Evolutionary conservation across 108 stramenopile species (phyloP).

Genomic region (Cyclotella choctawhatcheeana): DNA sequence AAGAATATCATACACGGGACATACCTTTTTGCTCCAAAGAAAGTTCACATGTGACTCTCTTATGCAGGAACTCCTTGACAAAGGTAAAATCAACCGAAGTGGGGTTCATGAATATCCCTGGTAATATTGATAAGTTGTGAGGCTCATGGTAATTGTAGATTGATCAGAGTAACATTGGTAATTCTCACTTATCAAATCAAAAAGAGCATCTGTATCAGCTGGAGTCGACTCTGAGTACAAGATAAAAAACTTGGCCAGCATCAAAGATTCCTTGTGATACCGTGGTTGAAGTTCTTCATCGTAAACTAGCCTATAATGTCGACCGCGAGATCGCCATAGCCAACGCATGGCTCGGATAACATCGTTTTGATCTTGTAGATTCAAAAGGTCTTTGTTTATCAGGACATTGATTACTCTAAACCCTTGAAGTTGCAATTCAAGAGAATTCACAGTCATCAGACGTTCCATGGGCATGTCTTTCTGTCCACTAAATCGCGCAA

Average conservation of each 20-base stretch:
- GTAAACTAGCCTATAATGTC: slow-evolving; percentile 79
- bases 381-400: slow-evolving; percentile 62
- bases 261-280: slow-evolving; percentile 74
- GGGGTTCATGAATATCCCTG: slow-evolving; percentile 72
- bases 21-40: slow-evolving; percentile 46
- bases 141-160: too few relatives aligned
- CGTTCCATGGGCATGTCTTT: slow-evolving; percentile 19
- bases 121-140: too few relatives aligned
- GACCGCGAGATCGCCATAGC: slow-evolving; percentile 88
- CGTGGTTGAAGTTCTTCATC: slow-evolving; percentile 80
- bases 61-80: slow-evolving; percentile 53
- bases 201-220: slow-evolving; percentile 79
- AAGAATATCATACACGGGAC: too few relatives aligned
- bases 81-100: slow-evolving; percentile 75
- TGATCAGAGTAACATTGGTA: too few relatives aligned
- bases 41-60: slow-evolving; percentile 56
- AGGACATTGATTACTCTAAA: slow-evolving; percentile 69
- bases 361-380: slow-evolving; percentile 65
- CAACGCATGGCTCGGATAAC: slow-evolving; percentile 80
- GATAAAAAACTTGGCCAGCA: slow-evolving; percentile 75
- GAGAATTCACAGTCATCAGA: slow-evolving; percentile 69
- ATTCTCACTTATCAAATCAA: slow-evolving; percentile 80
- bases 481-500: slow-evolving; percentile 20
- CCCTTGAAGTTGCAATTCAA: slow-evolving; percentile 83
- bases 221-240: slow-evolving; percentile 66